Percentiles rank a stretch among this genome's conserved stretches.
These are phyloP conservation scores for Backusella westeae DNA, from an alignment of 192 early-diverging fungal genomes.

Conservation along the genomic window DNA sequence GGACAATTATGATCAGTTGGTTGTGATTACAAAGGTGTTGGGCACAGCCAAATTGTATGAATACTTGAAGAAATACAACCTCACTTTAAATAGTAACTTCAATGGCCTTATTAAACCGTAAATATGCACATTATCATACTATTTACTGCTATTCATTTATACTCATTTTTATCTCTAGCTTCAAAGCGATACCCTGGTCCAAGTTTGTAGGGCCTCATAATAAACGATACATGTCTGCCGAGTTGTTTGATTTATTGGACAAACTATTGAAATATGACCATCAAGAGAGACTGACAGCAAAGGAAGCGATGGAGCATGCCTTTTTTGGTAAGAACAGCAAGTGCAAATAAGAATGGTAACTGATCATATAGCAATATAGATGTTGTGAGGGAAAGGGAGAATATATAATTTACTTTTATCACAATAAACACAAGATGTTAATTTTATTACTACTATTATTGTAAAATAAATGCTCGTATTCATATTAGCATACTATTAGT, in stretches of 20 bases:
- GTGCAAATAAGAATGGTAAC: not conserved
- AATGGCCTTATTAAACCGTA: slow-evolving; percentile 79
- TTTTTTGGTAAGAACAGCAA: slow-evolving; percentile 52
- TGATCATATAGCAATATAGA: not conserved
- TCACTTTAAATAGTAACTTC: slow-evolving; percentile 84
- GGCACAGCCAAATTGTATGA: slow-evolving; percentile 91
- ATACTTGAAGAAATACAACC: slow-evolving; percentile 95
- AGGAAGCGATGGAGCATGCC: slow-evolving; percentile 87
- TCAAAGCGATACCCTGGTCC: slow-evolving; percentile 80
- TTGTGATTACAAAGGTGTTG: slow-evolving; percentile 95
- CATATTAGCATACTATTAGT: no score
- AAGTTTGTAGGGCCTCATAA: slow-evolving; percentile 84
- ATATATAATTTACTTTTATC: not conserved
- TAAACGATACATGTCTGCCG: slow-evolving; percentile 74
- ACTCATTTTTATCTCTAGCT: slow-evolving; percentile 3
- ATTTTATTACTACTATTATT: no score
- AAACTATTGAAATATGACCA: slow-evolving; percentile 90
- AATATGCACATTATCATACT: slow-evolving; percentile 12
- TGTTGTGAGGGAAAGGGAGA: not conserved
- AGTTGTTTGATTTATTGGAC: slow-evolving; percentile 89
- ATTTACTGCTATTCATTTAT: not conserved
- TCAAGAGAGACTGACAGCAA: slow-evolving; percentile 80
- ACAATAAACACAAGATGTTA: no score
- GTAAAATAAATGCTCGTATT: no score
- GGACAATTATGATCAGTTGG: slow-evolving; percentile 98